Percentiles rank a stretch among this genome's conserved stretches.
Evolutionary conservation across 2,329 filamentous ascomycete species (phyloP).

Genomic region (Phialophora expanda): DNA sequence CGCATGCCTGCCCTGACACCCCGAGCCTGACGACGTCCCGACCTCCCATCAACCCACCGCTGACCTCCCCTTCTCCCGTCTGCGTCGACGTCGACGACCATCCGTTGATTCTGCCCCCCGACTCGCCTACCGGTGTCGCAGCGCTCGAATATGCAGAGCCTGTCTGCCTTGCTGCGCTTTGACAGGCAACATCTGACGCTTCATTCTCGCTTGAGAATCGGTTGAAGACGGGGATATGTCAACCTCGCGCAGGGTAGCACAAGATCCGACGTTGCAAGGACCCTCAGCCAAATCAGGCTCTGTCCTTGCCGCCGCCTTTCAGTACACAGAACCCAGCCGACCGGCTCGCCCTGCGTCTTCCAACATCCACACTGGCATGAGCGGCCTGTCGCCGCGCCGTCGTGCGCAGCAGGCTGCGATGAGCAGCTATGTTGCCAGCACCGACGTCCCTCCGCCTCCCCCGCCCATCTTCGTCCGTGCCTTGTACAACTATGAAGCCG

Average conservation of each 20-base stretch:
- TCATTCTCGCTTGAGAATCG: constrained; percentile 5
- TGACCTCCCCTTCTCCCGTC: background rate
- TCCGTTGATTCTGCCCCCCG: constrained; percentile 1
- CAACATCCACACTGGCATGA: constrained; percentile 28
- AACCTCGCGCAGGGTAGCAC: constrained; percentile 31
- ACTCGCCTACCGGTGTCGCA: constrained; percentile 14
- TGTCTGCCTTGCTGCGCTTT: constrained; percentile 30
- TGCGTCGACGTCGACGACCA: constrained; percentile 2
- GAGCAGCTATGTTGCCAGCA: constrained; percentile 58
- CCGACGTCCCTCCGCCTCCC: constrained; percentile 48
- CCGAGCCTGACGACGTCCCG: background rate
- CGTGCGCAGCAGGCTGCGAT: constrained; percentile 46
- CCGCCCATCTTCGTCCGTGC: constrained; percentile 83
- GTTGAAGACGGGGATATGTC: constrained; percentile 28
- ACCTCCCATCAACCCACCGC: background rate
- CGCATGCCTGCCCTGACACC: background rate
- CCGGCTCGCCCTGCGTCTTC: constrained; percentile 23
- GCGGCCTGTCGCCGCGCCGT: constrained; percentile 38
- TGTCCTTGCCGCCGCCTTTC: constrained; percentile 47
- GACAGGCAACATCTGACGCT: constrained; percentile 27
- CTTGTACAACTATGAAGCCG: constrained; percentile 96
- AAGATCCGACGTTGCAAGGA: constrained; percentile 27
- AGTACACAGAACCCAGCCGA: constrained; percentile 47
- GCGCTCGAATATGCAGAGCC: constrained; percentile 35
- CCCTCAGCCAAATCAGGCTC: constrained; percentile 34